Conservation (phyloP, 192 early-diverging fungal species). For the Backusella morwellensis region DNA sequence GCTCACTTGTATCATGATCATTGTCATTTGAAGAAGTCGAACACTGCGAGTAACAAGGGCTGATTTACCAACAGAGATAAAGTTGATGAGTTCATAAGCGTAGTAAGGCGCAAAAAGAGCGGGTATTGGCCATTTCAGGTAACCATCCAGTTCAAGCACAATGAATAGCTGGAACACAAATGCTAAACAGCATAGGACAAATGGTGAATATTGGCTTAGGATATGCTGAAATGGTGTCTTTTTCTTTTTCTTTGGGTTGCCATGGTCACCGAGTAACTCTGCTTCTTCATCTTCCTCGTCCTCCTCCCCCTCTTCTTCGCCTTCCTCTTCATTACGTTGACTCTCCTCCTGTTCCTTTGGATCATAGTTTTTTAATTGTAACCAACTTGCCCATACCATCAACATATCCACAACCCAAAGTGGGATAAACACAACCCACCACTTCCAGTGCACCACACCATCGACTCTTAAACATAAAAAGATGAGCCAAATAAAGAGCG, state of each 20-base stretch:
- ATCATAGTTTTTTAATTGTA: background rate
- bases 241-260: background rate
- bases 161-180: slow-evolving; percentile 71
- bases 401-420: slow-evolving; percentile 69
- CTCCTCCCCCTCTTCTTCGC: slow-evolving; percentile 31
- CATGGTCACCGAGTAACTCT: background rate
- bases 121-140: slow-evolving; percentile 52
- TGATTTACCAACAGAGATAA: slow-evolving; percentile 35
- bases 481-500: slow-evolving; percentile 77
- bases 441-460: slow-evolving; percentile 61
- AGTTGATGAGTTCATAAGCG: slow-evolving; percentile 62
- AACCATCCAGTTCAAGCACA: slow-evolving; percentile 63
- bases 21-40: slow-evolving; percentile 23
- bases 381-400: slow-evolving; percentile 18
- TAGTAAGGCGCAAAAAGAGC: slow-evolving; percentile 79
- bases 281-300: slow-evolving; percentile 41
- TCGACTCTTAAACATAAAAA: slow-evolving; percentile 76
- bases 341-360: slow-evolving; percentile 18
- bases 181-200: slow-evolving; percentile 37
- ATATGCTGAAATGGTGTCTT: background rate
- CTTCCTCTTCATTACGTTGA: slow-evolving; percentile 25
- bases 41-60: background rate
- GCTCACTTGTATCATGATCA: slow-evolving; percentile 48
- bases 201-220: background rate
- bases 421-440: slow-evolving; percentile 72